A percentile compares a stretch with the other conserved stretches of the same genome.
Conservation (phyloP, 2,329 filamentous ascomycete species). For the Neofusicoccum umdonicola region DNA sequence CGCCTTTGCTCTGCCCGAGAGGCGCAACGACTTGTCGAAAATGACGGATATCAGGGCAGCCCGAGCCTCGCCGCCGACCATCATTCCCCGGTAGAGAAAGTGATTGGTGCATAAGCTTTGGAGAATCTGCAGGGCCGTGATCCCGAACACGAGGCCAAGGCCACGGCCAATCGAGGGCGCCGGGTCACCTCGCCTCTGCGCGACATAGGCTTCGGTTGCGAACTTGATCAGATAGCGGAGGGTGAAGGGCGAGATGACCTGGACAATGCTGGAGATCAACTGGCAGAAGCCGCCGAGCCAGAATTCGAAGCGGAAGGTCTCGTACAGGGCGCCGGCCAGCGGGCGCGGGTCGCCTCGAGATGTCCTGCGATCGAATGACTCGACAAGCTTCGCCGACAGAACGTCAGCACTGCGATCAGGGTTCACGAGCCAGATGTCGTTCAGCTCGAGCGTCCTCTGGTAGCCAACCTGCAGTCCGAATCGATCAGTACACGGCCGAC, state of each 20-base stretch:
- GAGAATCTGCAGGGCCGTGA: conserved; percentile 79
- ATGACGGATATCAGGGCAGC: conserved; percentile 81
- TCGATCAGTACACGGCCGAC: not conserved
- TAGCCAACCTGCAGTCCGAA: conserved; percentile 65
- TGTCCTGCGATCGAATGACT: conserved; percentile 67
- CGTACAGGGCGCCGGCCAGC: conserved; percentile 76
- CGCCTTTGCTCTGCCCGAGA: conserved; percentile 84
- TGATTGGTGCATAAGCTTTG: conserved; percentile 83
- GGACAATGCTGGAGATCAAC: conserved; percentile 65
- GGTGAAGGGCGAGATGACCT: conserved; percentile 81
- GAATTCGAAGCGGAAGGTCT: conserved; percentile 83
- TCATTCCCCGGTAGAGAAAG: conserved; percentile 90
- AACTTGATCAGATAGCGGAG: conserved; percentile 85
- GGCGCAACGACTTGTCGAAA: conserved; percentile 87
- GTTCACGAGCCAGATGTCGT: conserved; percentile 88
- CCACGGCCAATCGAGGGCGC: conserved; percentile 71
- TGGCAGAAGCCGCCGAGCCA: conserved; percentile 78
- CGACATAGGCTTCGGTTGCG: conserved; percentile 73
- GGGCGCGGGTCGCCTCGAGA: conserved; percentile 69
- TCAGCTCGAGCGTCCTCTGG: conserved; percentile 74
- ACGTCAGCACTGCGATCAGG: conserved; percentile 71
- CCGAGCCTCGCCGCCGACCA: conserved; percentile 80
- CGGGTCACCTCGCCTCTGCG: conserved; percentile 50
- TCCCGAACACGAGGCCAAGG: conserved; percentile 78
- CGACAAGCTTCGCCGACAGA: conserved; percentile 64